A percentile compares a stretch with the other conserved stretches of the same genome.
phyloP scores from a whole-genome alignment of 2,329 filamentous ascomycete species.

The Talaromyces albobiverticillius region DNA sequence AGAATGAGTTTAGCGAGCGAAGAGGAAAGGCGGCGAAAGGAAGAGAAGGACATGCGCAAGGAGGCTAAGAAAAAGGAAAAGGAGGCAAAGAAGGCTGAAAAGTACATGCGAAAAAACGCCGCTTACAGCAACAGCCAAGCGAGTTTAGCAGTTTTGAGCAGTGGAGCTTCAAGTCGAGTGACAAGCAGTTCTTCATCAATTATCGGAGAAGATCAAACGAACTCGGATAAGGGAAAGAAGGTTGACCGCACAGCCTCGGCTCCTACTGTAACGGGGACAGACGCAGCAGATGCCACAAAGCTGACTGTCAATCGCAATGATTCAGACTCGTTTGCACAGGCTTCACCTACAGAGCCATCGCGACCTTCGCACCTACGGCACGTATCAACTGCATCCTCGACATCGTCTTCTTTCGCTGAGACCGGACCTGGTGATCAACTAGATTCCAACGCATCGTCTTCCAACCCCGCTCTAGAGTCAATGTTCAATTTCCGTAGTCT shows the following conservation, averaged over 20 bases:
- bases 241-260: slow-evolving; percentile 55
- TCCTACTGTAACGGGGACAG: slow-evolving; percentile 5
- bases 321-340: slow-evolving; percentile 28
- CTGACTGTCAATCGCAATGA: slow-evolving; percentile 17
- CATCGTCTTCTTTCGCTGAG: slow-evolving; percentile 72
- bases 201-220: slow-evolving; percentile 34
- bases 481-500: slow-evolving; percentile 92
- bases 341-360: slow-evolving; percentile 49
- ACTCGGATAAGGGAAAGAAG: slow-evolving; percentile 63
- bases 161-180: slow-evolving; percentile 34
- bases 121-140: slow-evolving; percentile 57
- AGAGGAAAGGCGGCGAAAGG: slow-evolving; percentile 84
- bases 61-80: slow-evolving; percentile 83
- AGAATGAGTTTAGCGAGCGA: slow-evolving; percentile 86
- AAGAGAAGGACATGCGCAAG: slow-evolving; percentile 76
- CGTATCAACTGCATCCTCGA: slow-evolving; percentile 82
- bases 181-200: slow-evolving; percentile 37
- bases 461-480: slow-evolving; percentile 61
- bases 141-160: slow-evolving; percentile 57
- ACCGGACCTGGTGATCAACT: slow-evolving; percentile 45
- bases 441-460: slow-evolving; percentile 51
- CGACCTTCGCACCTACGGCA: slow-evolving; percentile 73
- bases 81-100: slow-evolving; percentile 72
- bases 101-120: slow-evolving; percentile 63
- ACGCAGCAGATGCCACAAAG: background rate